Evolutionary conservation across 2,329 filamentous ascomycete species (phyloP).

Genomic region (Arthrinium puccinioides): DNA sequence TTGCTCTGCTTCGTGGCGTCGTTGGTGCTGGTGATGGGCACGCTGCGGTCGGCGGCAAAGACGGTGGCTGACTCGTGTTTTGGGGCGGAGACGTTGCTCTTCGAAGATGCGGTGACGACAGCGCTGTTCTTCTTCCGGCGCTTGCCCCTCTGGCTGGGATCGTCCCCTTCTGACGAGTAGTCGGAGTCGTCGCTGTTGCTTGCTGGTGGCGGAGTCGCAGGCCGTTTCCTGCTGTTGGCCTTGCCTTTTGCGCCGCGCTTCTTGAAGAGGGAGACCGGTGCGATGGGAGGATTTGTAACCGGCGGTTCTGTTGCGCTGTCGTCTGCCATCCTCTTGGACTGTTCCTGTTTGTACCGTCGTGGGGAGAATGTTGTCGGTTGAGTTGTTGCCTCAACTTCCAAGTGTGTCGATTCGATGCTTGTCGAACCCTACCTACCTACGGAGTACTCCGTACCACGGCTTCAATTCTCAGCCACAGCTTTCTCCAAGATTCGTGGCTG

Average conservation of each 20-base stretch:
- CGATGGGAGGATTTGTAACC: constrained; percentile 24
- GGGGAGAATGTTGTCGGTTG: no score
- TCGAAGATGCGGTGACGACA: constrained; percentile 58
- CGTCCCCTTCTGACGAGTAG: constrained; percentile 70
- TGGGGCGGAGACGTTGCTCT: constrained; percentile 28
- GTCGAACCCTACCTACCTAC: no score
- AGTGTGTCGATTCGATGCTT: no score
- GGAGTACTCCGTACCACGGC: no score
- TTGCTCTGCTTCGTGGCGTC: constrained; percentile 86
- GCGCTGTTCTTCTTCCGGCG: constrained; percentile 63
- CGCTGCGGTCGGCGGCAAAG: constrained; percentile 53
- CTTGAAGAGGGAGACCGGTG: constrained; percentile 69
- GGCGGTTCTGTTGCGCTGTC: no score
- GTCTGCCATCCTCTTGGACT: no score
- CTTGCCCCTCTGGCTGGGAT: constrained; percentile 71
- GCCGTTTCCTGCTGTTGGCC: constrained; percentile 71
- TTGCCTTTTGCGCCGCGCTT: constrained; percentile 74
- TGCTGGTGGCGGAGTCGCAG: constrained; percentile 70
- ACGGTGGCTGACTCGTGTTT: constrained; percentile 42
- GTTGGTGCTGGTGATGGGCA: constrained; percentile 60
- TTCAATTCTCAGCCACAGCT: no score
- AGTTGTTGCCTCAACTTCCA: no score
- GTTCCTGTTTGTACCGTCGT: no score
- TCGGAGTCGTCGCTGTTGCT: constrained; percentile 49
- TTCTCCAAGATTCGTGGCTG: no score